Base-by-base conservation (phyloP, 176 grass and related monocot genomes). In the Aechmea fasciata region DNA sequence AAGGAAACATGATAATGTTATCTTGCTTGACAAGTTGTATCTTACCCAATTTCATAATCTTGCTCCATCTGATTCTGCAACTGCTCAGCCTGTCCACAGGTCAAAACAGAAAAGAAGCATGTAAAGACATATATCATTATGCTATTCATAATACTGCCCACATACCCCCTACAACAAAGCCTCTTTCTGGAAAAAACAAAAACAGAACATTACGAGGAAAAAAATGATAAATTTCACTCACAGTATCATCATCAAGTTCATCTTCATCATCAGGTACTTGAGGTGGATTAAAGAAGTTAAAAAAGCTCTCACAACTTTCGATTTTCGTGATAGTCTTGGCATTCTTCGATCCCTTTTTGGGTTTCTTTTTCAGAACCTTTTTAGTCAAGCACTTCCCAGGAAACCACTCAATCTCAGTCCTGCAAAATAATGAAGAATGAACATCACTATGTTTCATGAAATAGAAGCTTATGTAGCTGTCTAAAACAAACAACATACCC, bases 251-350 rank as follows among this genome's bases (percentile, higher is more conserved):
- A 12, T 97, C 92, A 73, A 91, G 86, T 84, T 96, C 88, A 25
- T 92, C 94, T 3, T 93, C 86, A 9, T 93, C 89, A 59, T 89
- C 89, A 73, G 94, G 94, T 68, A 99, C 79, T 79, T 87, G 84
- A 70, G 94, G 94, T 59, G 94, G 94, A 74, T 72, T 93, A 77
- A 99, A 99, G 69, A 99, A 99, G 85, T 99, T 99, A 49, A 99
- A 99, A 75, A 99, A 99, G 72, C 94, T 99, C 63, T 93, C 86
- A 41, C 94, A 99, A 9, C 75, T 75, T 82, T 93, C 94, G 49
- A 80, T 93, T 88, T 90, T 99, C 18, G 82, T 90, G 41, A 93
- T 85, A 52, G 87, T 87, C 50, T 93, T 93, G 13, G 82, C 49
- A 41, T 93, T 93, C 84, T 90, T 92, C 59, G 89, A 87, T 2